These are phyloP conservation scores for Verticillium klebahnii DNA, from an alignment of 2,329 filamentous ascomycete genomes.

Conservation along the genomic window DNA sequence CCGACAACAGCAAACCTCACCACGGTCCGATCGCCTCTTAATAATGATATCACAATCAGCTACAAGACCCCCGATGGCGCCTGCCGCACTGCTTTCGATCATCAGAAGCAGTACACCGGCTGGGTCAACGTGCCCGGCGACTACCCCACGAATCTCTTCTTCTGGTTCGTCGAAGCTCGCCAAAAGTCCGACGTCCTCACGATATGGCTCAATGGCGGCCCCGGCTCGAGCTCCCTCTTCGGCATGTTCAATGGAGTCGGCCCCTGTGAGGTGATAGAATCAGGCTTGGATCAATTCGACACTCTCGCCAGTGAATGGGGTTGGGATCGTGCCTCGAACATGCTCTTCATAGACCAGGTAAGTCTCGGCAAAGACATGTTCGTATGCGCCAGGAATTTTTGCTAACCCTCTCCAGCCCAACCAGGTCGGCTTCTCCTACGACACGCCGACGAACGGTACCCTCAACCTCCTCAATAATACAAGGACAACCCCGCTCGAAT, in stretches of 20 bases:
- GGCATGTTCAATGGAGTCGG: constrained; percentile 60
- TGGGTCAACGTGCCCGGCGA: constrained; percentile 60
- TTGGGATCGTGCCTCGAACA: constrained; percentile 55
- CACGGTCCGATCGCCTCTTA: constrained; percentile 56
- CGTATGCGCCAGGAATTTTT: constrained; percentile 2
- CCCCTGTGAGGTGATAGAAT: constrained; percentile 45
- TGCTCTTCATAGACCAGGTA: constrained; percentile 55
- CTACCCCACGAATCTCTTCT: constrained; percentile 47
- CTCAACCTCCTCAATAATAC: constrained; percentile 39
- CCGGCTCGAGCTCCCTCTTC: constrained; percentile 60
- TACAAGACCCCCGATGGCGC: constrained; percentile 60
- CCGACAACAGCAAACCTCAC: constrained; percentile 36
- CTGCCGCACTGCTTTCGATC: constrained; percentile 60
- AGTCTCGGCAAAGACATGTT: constrained; percentile 14
- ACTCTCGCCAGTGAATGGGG: constrained; percentile 57
- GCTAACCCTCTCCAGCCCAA: constrained; percentile 49
- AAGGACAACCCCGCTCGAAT: constrained; percentile 28
- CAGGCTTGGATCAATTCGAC: constrained; percentile 41
- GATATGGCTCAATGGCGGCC: constrained; percentile 65
- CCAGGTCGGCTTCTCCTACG: constrained; percentile 66
- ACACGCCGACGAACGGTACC: constrained; percentile 58
- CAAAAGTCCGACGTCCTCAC: constrained; percentile 38
- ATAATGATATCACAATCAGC: constrained; percentile 60
- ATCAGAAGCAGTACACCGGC: constrained; percentile 66
- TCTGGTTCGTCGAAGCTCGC: constrained; percentile 45